Percentiles rank a stretch among this genome's conserved stretches.
Conservation (phyloP, 2,329 filamentous ascomycete genomes). For the Beauveria australis region DNA sequence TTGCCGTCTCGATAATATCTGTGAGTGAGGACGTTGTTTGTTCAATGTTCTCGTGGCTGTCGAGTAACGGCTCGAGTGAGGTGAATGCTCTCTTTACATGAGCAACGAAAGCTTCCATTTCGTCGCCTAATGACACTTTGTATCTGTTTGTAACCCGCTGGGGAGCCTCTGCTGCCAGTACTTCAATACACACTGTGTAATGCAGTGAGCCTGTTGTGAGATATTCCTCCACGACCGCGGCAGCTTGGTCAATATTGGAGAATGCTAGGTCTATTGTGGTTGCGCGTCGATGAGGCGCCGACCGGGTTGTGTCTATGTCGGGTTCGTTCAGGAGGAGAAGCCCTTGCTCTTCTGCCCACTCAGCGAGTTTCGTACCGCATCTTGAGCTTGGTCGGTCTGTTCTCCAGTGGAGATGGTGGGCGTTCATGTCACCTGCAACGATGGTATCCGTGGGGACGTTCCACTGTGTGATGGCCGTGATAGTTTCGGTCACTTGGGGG, state of each 20-base stretch:
- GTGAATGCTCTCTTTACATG: neutral
- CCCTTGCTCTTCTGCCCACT: neutral
- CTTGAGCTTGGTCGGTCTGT: neutral
- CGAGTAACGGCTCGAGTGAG: neutral
- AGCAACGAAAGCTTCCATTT: neutral
- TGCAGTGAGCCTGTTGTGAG: neutral
- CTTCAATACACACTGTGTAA: neutral
- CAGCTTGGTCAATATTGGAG: neutral
- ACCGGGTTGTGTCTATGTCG: neutral
- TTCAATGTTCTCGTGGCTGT: neutral
- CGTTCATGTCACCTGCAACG: too few species aligned
- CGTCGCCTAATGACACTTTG: neutral
- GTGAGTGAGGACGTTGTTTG: neutral
- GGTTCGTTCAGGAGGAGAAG: neutral
- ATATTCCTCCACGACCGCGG: neutral
- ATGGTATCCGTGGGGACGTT: too few species aligned
- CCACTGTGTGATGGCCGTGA: too few species aligned
- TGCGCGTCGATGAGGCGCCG: neutral
- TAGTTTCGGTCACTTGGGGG: too few species aligned
- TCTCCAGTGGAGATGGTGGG: too few species aligned
- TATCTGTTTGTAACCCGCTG: neutral
- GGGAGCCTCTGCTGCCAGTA: neutral
- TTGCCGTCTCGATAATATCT: neutral
- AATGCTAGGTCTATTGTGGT: conserved; percentile 1
- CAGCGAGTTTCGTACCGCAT: neutral